Conservation (phyloP, 202 grass and related monocot genomes). For the Brachypodium distachyon region DNA sequence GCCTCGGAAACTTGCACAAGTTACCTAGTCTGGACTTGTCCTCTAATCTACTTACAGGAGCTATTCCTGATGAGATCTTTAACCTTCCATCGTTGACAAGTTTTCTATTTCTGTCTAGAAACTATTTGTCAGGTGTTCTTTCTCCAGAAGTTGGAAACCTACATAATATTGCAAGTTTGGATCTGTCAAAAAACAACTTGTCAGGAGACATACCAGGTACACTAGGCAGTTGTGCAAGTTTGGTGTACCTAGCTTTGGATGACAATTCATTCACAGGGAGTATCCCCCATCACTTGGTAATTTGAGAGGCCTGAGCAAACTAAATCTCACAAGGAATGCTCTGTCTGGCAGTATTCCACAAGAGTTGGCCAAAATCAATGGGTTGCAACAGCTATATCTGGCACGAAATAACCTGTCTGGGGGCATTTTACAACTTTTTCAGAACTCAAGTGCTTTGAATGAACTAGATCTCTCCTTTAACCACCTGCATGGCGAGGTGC, state of each 20-base stretch:
- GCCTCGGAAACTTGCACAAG: background rate
- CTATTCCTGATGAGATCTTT: constrained; percentile 22
- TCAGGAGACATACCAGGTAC: background rate
- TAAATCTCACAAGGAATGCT: constrained; percentile 19
- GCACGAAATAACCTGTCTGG: constrained; percentile 32
- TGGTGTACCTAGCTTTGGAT: constrained; percentile 20
- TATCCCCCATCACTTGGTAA: constrained; percentile 13
- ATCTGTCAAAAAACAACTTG: constrained; percentile 27
- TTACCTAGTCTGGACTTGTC: constrained; percentile 9
- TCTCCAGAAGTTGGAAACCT: constrained; percentile 24
- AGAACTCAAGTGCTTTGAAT: background rate
- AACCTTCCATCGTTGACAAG: background rate
- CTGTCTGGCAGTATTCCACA: constrained; percentile 17
- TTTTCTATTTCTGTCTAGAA: constrained; percentile 17
- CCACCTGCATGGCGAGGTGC: constrained; percentile 11
- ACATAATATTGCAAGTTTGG: background rate
- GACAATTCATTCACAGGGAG: constrained; percentile 21
- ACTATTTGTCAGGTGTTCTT: constrained; percentile 16
- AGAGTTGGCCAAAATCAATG: constrained; percentile 1
- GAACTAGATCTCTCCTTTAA: constrained; percentile 32
- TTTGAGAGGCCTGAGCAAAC: constrained; percentile 13
- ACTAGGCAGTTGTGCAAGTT: constrained; percentile 18
- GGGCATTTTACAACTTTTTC: constrained; percentile 5
- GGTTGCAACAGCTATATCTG: constrained; percentile 13
- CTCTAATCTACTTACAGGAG: constrained; percentile 8